Percentiles rank a stretch among this genome's conserved stretches.
phyloP scores from a whole-genome alignment of 768 basidiomycete genomes.

The Suillus ampliporus region DNA sequence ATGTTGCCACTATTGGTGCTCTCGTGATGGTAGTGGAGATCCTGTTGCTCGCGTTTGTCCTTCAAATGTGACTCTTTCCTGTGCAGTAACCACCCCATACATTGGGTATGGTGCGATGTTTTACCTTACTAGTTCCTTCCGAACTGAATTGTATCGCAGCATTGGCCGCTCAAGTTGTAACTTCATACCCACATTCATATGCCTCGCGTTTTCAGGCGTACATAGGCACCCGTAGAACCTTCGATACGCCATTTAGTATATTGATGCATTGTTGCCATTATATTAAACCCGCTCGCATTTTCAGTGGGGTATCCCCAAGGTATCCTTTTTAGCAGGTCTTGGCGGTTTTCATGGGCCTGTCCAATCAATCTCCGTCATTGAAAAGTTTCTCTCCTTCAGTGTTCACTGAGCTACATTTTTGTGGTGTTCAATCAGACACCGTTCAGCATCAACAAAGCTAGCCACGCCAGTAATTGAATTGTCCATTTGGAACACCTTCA shows the following conservation, averaged over 20 bases:
- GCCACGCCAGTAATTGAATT: too few relatives aligned
- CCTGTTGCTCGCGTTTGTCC: constrained; percentile 65
- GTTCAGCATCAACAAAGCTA: background rate
- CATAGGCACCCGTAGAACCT: background rate
- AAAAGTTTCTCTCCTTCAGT: too few relatives aligned
- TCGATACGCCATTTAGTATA: background rate
- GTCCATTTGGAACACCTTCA: too few relatives aligned
- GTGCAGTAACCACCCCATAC: background rate
- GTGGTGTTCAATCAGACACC: background rate
- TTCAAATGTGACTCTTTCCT: constrained; percentile 41
- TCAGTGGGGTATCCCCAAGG: too few relatives aligned
- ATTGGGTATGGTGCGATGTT: constrained; percentile 18
- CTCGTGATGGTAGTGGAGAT: constrained; percentile 71
- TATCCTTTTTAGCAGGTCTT: too few relatives aligned
- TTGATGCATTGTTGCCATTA: background rate
- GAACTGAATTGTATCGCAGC: background rate
- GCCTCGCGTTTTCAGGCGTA: background rate
- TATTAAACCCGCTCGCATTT: background rate
- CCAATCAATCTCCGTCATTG: too few relatives aligned
- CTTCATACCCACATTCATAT: background rate
- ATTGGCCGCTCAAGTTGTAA: background rate
- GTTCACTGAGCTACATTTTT: background rate
- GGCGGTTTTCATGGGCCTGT: background rate
- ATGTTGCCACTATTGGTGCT: constrained; percentile 62
- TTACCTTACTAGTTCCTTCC: background rate